Evolutionary conservation across 805 yeast species (phyloP).

Genomic region (Candida bentonensis): DNA sequence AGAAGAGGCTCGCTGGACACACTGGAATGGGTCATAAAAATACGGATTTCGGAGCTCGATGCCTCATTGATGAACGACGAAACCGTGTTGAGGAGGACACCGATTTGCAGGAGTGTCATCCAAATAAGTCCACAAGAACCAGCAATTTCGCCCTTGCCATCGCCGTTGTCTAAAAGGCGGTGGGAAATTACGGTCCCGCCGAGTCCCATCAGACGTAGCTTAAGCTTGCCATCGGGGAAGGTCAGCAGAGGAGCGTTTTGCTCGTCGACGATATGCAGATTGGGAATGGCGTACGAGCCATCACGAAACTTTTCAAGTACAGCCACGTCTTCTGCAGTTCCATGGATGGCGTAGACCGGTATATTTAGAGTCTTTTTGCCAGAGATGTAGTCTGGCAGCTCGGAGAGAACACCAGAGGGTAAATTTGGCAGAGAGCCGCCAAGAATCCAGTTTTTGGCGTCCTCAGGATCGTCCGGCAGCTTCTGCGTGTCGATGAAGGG

Average conservation of each 20-base stretch:
- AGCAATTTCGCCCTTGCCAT: slow-evolving; percentile 32
- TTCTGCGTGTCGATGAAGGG: slow-evolving; percentile 37
- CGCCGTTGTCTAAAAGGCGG: slow-evolving; percentile 54
- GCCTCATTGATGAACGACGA: slow-evolving; percentile 25
- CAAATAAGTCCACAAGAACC: slow-evolving; percentile 59
- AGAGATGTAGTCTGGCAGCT: slow-evolving; percentile 33
- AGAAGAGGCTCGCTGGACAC: slow-evolving; percentile 57
- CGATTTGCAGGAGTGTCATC: slow-evolving; percentile 60
- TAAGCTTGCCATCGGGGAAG: slow-evolving; percentile 28
- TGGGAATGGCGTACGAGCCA: slow-evolving; percentile 39
- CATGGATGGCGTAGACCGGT: slow-evolving; percentile 69
- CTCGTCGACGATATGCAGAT: slow-evolving; percentile 52
- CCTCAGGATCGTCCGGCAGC: slow-evolving; percentile 37
- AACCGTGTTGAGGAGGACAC: slow-evolving; percentile 42
- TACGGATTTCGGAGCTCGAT: slow-evolving; percentile 36
- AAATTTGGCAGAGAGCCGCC: slow-evolving; percentile 16
- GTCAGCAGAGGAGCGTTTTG: slow-evolving; percentile 29
- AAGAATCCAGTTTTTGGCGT: slow-evolving; percentile 29
- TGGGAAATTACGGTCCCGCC: slow-evolving; percentile 62
- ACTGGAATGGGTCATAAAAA: slow-evolving; percentile 56
- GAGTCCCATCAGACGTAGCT: slow-evolving; percentile 47
- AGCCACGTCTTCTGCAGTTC: slow-evolving; percentile 59
- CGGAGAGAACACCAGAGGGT: slow-evolving; percentile 32
- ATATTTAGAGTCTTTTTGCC: slow-evolving; percentile 31
- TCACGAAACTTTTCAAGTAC: slow-evolving; percentile 49